Percentiles rank a stretch among this genome's conserved stretches.
Conservation (phyloP, 129 eudicot species). For the Ambrosia trifida region DNA sequence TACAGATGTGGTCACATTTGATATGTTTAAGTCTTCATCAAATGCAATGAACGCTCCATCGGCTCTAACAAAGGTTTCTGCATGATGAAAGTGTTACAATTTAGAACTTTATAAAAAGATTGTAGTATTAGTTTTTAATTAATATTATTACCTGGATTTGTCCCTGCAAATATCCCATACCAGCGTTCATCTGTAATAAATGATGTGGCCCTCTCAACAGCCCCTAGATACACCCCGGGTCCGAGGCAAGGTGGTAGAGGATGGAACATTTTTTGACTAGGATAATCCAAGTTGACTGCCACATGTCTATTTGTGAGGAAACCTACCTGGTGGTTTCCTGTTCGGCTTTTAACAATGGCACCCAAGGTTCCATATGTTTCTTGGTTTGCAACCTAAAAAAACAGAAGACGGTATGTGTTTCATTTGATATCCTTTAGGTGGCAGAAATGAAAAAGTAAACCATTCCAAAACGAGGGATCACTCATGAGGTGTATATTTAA, state of each 20-base stretch:
- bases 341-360: constrained; percentile 76
- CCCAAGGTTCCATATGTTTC: constrained; percentile 87
- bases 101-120: not conserved
- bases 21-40: constrained; percentile 61
- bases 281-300: constrained; percentile 80
- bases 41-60: constrained; percentile 93
- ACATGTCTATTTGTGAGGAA: constrained; percentile 80
- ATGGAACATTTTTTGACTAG: constrained; percentile 82
- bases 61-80: constrained; percentile 92
- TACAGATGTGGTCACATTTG: constrained; percentile 58
- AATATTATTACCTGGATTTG: constrained; percentile 68
- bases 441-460: not conserved
- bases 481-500: too few species aligned
- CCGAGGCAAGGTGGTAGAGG: constrained; percentile 87
- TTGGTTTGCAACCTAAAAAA: constrained; percentile 76
- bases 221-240: constrained; percentile 83
- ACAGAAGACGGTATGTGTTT: not conserved
- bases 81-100: constrained; percentile 22
- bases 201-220: constrained; percentile 87
- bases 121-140: not conserved
- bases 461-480: not conserved
- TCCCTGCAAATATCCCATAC: constrained; percentile 85
- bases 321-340: constrained; percentile 69
- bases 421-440: not conserved
- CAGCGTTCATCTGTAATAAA: constrained; percentile 76